Conservation (phyloP, 73 alveolate species). For the Stentor roeselii region DNA sequence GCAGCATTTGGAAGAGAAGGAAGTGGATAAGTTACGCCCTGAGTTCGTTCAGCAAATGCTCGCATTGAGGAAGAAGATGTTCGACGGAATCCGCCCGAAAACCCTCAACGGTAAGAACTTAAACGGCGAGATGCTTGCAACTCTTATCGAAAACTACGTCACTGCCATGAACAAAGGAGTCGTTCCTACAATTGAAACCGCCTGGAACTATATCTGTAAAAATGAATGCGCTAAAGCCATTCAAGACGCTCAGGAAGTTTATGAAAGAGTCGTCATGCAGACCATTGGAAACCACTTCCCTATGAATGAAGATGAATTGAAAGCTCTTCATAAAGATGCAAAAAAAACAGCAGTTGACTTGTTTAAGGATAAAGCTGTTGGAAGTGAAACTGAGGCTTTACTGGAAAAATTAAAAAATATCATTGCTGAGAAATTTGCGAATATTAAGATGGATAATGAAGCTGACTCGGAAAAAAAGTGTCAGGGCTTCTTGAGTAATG, state of each 20-base stretch:
- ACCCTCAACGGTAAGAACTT: slow-evolving; percentile 79
- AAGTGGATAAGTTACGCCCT: slow-evolving; percentile 81
- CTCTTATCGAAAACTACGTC: slow-evolving; percentile 62
- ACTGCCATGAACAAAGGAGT: slow-evolving; percentile 81
- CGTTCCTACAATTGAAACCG: slow-evolving; percentile 70
- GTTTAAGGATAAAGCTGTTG: slow-evolving; percentile 25
- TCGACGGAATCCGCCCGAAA: slow-evolving; percentile 81
- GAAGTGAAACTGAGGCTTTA: background rate
- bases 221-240: slow-evolving; percentile 64
- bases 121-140: slow-evolving; percentile 79
- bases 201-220: slow-evolving; percentile 79
- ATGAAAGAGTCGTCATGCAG: slow-evolving; percentile 33
- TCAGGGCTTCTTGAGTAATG: slow-evolving; percentile 48
- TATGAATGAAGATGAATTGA: slow-evolving; percentile 13
- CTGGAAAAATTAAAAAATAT: slow-evolving; percentile 8
- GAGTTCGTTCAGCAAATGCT: slow-evolving; percentile 90
- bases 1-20: slow-evolving; percentile 75
- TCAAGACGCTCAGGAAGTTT: slow-evolving; percentile 52
- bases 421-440: background rate
- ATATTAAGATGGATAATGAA: slow-evolving; percentile 2
- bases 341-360: slow-evolving; percentile 11
- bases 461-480: slow-evolving; percentile 32
- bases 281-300: background rate
- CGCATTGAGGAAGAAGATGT: slow-evolving; percentile 74
- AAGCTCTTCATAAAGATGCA: slow-evolving; percentile 24